These are phyloP conservation scores for Coemansia erecta DNA, from an alignment of 192 early-diverging fungal species.

Conservation along the genomic window DNA sequence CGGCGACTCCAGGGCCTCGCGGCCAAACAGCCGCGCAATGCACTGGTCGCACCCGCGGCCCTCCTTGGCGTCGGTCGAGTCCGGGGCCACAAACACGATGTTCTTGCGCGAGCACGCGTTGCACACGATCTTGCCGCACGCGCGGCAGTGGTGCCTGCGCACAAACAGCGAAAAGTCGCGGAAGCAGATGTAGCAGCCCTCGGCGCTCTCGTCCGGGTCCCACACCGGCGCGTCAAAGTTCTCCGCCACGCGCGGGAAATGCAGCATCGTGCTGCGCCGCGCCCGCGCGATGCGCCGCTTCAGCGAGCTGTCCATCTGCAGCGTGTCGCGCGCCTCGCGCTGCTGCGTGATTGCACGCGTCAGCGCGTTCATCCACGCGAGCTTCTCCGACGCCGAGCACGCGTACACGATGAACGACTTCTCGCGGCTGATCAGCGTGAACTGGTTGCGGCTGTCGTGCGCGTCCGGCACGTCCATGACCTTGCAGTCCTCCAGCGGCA, in stretches of 20 bases:
- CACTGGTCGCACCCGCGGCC: conserved; percentile 55
- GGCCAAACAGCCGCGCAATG: conserved; percentile 50
- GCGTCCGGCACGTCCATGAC: conserved; percentile 57
- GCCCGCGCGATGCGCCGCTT: conserved; percentile 45
- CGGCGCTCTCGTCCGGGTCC: conserved; percentile 70
- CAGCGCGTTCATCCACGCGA: conserved; percentile 66
- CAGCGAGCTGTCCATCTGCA: conserved; percentile 57
- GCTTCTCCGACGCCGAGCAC: conserved; percentile 54
- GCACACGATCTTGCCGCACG: conserved; percentile 81
- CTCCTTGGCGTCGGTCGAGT: conserved; percentile 34
- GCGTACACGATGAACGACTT: conserved; percentile 80
- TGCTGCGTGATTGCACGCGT: conserved; percentile 57
- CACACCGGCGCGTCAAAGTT: conserved; percentile 69
- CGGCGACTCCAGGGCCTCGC: conserved; percentile 50
- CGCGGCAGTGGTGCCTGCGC: conserved; percentile 76
- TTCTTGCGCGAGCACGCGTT: conserved; percentile 65
- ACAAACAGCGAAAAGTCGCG: conserved; percentile 66
- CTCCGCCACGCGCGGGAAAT: conserved; percentile 61
- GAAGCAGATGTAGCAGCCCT: conserved; percentile 69
- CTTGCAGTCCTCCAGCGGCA: conserved; percentile 61
- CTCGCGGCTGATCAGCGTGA: conserved; percentile 76
- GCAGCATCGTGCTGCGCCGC: conserved; percentile 53
- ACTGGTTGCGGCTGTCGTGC: conserved; percentile 59
- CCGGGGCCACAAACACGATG: conserved; percentile 41
- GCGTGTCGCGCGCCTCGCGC: conserved; percentile 57